A percentile compares a stretch with the other conserved stretches of the same genome.
Evolutionary conservation across 2,329 filamentous ascomycete species (phyloP).

Genomic region (Elsinoe fawcettii): DNA sequence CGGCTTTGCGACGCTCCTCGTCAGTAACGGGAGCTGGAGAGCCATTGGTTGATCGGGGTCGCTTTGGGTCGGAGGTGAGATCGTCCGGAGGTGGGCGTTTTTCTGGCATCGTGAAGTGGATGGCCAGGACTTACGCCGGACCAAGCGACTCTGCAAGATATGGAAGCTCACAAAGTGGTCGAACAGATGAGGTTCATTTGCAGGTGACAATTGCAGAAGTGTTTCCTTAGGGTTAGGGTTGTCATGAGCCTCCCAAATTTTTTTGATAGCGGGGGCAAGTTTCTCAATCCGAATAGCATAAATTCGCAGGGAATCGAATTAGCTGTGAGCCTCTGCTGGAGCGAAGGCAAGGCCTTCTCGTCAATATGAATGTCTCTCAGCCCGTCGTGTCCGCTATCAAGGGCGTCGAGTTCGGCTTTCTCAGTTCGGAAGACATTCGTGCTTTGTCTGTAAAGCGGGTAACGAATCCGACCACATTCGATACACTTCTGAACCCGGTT

Average conservation of each 20-base stretch:
- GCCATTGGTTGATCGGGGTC: slow-evolving; percentile 32
- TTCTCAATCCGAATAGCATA: neutral
- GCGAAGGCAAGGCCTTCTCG: neutral
- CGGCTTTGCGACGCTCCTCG: slow-evolving; percentile 28
- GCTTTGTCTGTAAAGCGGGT: slow-evolving; percentile 89
- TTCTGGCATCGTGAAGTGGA: slow-evolving; percentile 29
- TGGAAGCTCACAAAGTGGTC: too few relatives aligned
- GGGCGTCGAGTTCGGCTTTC: slow-evolving; percentile 82
- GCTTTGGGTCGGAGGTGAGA: slow-evolving; percentile 35
- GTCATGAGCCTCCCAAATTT: neutral
- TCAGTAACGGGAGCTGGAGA: slow-evolving; percentile 28
- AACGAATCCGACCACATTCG: slow-evolving; percentile 88
- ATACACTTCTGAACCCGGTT: slow-evolving; percentile 79
- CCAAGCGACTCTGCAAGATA: too few relatives aligned
- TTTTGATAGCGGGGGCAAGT: neutral
- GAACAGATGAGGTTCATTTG: too few relatives aligned
- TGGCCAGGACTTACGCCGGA: neutral
- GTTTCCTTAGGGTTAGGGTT: neutral
- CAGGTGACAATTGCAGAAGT: neutral
- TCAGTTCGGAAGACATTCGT: slow-evolving; percentile 74
- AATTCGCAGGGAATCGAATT: neutral
- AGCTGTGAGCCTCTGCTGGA: slow-evolving; percentile 19
- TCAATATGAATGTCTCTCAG: slow-evolving; percentile 47
- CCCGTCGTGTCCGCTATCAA: slow-evolving; percentile 77
- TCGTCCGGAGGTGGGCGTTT: slow-evolving; percentile 36